Evolutionary conservation across 2,329 filamentous ascomycete species (phyloP).

Genomic region (Mycosphaerella sp.): DNA sequence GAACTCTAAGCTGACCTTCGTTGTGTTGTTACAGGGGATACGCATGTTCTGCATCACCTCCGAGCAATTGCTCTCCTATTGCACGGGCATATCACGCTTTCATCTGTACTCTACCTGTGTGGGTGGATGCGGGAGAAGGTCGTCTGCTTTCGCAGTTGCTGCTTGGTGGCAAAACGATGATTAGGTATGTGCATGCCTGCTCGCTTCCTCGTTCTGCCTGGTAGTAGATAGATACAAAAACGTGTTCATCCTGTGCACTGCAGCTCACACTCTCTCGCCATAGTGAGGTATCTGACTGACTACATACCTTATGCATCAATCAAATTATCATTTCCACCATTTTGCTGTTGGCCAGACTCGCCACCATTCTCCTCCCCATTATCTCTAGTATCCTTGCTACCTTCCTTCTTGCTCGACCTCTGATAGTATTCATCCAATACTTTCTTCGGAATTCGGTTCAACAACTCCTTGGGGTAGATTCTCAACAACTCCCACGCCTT

Average conservation of each 20-base stretch:
- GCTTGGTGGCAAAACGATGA: neutral
- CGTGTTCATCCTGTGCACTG: neutral
- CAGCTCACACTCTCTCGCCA: neutral
- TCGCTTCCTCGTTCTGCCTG: neutral
- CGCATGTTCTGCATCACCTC: neutral
- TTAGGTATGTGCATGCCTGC: neutral
- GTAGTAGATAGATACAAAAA: neutral
- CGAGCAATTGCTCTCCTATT: neutral
- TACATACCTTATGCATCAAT: conserved; percentile 19
- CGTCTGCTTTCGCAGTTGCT: neutral
- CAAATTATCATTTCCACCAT: conserved; percentile 27
- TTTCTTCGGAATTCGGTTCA: conserved; percentile 68
- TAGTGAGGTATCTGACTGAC: too few species aligned
- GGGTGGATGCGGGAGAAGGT: conserved; percentile 2
- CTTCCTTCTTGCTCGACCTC: conserved; percentile 39
- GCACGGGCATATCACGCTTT: neutral
- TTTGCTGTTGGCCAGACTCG: conserved; percentile 19
- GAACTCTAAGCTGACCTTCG: neutral
- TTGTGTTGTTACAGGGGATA: neutral
- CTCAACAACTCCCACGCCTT: conserved; percentile 93
- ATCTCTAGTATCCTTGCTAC: conserved; percentile 37
- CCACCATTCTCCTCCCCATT: conserved; percentile 15
- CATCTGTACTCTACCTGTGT: conserved; percentile 1
- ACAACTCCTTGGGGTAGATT: conserved; percentile 95
- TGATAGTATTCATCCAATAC: conserved; percentile 48